phyloP scores from a whole-genome alignment of 176 grass and related monocot species.

The Musa beccarii region DNA sequence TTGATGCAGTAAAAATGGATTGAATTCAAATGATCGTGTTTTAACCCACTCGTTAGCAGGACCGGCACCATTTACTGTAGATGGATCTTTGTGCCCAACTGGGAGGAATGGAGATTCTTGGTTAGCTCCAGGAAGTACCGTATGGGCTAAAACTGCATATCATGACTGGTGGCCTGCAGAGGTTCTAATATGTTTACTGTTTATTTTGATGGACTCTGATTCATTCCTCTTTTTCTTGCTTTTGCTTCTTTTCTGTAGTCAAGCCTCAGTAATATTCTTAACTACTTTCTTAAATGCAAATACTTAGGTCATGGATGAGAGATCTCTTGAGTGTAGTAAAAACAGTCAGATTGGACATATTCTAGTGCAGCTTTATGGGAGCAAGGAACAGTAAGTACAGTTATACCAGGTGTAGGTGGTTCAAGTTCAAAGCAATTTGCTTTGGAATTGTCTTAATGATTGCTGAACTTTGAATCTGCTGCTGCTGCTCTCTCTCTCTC shows the following conservation, averaged over 20 bases:
- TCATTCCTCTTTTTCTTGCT: background rate
- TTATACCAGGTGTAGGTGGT: background rate
- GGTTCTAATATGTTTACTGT: slow-evolving; percentile 8
- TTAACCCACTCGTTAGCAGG: slow-evolving; percentile 26
- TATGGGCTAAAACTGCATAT: slow-evolving; percentile 38
- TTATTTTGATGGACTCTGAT: slow-evolving; percentile 3
- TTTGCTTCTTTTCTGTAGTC: background rate
- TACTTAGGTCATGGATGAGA: slow-evolving; percentile 29
- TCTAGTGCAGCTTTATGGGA: slow-evolving; percentile 38
- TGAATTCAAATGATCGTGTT: slow-evolving; percentile 23
- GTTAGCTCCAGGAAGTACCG: slow-evolving; percentile 37
- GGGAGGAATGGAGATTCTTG: slow-evolving; percentile 12
- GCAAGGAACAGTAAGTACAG: slow-evolving; percentile 26
- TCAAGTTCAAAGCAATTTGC: background rate
- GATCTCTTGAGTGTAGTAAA: slow-evolving; percentile 21
- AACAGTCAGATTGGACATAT: slow-evolving; percentile 22
- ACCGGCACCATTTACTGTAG: slow-evolving; percentile 22
- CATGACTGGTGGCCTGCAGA: slow-evolving; percentile 45
- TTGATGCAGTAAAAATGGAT: slow-evolving; percentile 14
- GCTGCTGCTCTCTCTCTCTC: slow-evolving; percentile 11
- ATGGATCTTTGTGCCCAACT: slow-evolving; percentile 12
- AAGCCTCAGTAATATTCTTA: background rate
- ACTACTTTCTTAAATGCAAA: slow-evolving; percentile 9
- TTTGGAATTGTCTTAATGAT: background rate
- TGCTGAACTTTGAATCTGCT: slow-evolving; percentile 7